Conservation (phyloP, 805 yeast genomes). For the Lipomyces starkeyi region DNA sequence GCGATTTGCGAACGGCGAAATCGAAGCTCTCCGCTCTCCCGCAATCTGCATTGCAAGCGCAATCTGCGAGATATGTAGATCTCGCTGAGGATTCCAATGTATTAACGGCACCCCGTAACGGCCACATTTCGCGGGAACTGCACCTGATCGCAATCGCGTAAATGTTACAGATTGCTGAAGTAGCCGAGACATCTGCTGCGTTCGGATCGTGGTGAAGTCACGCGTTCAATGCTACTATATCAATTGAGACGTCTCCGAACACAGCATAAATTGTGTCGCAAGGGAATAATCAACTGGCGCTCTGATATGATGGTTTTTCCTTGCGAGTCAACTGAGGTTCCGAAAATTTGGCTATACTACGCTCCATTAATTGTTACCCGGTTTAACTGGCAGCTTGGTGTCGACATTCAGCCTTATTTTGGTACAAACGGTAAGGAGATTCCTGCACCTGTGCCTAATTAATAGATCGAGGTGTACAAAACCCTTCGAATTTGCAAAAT, state of each 20-base stretch:
- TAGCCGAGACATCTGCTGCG: slow-evolving; percentile 3
- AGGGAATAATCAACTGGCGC: background rate
- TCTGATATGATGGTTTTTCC: background rate
- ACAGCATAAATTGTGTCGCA: background rate
- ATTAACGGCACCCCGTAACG: background rate
- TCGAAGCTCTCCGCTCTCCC: background rate
- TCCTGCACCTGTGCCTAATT: too few species aligned
- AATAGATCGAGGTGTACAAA: background rate
- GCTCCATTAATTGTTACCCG: too few species aligned
- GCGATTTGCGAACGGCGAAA: background rate
- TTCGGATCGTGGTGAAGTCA: background rate
- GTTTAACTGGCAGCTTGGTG: too few species aligned
- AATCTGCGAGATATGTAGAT: background rate
- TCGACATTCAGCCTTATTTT: too few species aligned
- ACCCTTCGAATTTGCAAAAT: background rate
- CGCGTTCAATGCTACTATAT: background rate
- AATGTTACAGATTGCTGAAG: background rate
- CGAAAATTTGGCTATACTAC: background rate
- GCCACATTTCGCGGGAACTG: background rate
- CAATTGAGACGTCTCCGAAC: background rate
- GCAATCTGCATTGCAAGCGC: background rate
- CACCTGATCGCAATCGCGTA: background rate
- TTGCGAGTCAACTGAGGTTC: background rate
- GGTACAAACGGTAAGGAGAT: too few species aligned
- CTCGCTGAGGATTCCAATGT: background rate